Percentiles rank a stretch among this genome's conserved stretches.
Conservation (phyloP, 164 flowering plant genomes). For the Brasenia schreberi region DNA sequence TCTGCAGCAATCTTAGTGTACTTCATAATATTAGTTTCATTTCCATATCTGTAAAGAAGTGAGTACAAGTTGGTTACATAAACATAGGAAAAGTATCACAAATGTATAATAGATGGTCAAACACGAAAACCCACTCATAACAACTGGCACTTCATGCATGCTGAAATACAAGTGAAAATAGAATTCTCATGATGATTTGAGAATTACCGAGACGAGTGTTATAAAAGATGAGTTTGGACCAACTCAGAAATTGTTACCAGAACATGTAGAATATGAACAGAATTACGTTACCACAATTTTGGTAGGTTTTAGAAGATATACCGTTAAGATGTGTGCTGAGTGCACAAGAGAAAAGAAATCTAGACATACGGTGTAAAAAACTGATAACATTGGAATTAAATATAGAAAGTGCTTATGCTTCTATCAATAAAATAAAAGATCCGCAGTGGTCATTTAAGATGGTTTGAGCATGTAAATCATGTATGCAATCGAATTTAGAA, state of each 20-base stretch:
- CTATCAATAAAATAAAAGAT: too few species aligned
- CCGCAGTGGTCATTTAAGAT: too few species aligned
- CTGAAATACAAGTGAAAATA: background rate
- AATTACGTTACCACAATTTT: too few species aligned
- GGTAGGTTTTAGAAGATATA: too few species aligned
- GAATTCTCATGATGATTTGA: background rate
- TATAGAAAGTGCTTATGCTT: too few species aligned
- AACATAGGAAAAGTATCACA: background rate
- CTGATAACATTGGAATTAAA: too few species aligned
- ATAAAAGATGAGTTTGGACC: background rate
- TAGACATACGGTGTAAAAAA: too few species aligned
- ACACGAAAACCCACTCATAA: background rate
- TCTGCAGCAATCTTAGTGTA: conserved; percentile 81
- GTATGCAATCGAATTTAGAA: too few species aligned
- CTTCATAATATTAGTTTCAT: conserved; percentile 69
- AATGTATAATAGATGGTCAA: background rate
- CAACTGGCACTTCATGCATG: background rate
- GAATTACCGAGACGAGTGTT: background rate
- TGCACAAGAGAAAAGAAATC: too few species aligned
- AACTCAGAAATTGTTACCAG: background rate
- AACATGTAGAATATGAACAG: background rate
- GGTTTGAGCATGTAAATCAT: too few species aligned
- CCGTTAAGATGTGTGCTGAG: too few species aligned
- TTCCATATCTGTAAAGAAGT: conserved; percentile 32
- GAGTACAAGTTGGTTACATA: background rate